Evolutionary conservation across 208 protist genomes (phyloP), one percentile per base, ranked within the genome.

Genomic region (Trypanosomatidae sp.): DNA sequence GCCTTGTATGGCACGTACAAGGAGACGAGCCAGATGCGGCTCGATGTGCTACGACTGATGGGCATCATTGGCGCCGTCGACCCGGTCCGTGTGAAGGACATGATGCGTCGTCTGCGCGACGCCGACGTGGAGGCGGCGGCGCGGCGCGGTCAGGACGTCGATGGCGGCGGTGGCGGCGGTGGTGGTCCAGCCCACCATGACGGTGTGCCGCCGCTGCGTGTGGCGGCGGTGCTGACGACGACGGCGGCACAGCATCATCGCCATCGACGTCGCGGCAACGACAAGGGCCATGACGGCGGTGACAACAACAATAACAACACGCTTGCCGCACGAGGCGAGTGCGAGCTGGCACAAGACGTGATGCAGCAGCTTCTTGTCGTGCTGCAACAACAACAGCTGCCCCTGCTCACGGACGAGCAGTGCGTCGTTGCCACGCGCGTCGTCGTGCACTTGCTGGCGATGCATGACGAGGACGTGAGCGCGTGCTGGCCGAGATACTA

Each of bases 11-110:
- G 81, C 33, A 71, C 79, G 27, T 89, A 88, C 45, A 91, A 94
- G 54, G 82, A 94, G 51, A 71, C 72, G 32, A 88, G 77, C 75
- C 75, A 74, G 26, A 70, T 94, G n/a, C 74, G 82, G 27, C 55
- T 72, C 40, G 86, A 94, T 55, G 80, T 91, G 32, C 60, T 94
- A 25, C 75, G 87, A 56, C 61, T 94, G 55, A 86, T 94, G 72
- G 86, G 86, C 42, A 79, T 89, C 43, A 84, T 94, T 48, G 86
- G 86, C 6, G 86, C 86, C 1, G 67, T 94, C 4, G 71, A 88
- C 48, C 86, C 86, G 18, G 63, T 83, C 27, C 61, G 57, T 15
- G 74, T 86, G 38, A 94, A 89, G 53, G 71, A 83, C 47, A 85
- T 91, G 28, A 67, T 67, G 20, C 71, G 74, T 0, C 37, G n/a